Evolutionary conservation across 441 rosid genomes (phyloP), one percentile per base, ranked within the genome.

Genomic region (Pelargonium citronellum): DNA sequence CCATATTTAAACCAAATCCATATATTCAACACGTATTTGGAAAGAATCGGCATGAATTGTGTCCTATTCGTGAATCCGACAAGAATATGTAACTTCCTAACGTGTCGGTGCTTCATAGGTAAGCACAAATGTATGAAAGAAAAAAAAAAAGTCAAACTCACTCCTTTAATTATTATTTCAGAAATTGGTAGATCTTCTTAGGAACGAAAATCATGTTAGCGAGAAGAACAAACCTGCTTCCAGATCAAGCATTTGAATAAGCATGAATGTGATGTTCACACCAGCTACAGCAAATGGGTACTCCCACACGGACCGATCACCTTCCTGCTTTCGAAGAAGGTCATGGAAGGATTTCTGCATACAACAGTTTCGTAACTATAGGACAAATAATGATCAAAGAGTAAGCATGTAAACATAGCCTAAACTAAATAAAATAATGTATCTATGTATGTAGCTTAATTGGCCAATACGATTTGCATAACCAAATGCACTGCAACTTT

Each of bases 191-290:
- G 1, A 51, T 7, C 43, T 39, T 51, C 58, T 51, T 51, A 4
- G 58, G 58, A 51, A 51, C 58, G n/a, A 51, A 51, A 51, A n/a
- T 2, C n/a, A 51, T 51, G 15, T 51, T 51, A 7, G 19, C 15
- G 17, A 51, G 58, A 51, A 15, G 15, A 13, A 51, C 58, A 15
- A 51, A 51, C 58, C 58, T 51, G 58, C 58, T 51, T 51, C 58
- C 2, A 51, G 58, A 51, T 51, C 58, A 51, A 51, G 58, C 58
- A 51, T 51, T 15, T 51, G 58, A 51, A 51, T 51, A n/a, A 51
- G 58, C 58, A 51, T 51, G 58, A 51, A 51, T 15, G 58, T 51
- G 58, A 51, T 51, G 58, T 49, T 49, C 2, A 49, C 55, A 49
- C 55, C 55, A 13, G 55, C 55, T 1, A 49, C 55, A 49, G 55